Evolutionary conservation across 2,329 filamentous ascomycete species (phyloP), one percentile per base, ranked within the genome.

Genomic region (Leptosphaerulina australis): DNA sequence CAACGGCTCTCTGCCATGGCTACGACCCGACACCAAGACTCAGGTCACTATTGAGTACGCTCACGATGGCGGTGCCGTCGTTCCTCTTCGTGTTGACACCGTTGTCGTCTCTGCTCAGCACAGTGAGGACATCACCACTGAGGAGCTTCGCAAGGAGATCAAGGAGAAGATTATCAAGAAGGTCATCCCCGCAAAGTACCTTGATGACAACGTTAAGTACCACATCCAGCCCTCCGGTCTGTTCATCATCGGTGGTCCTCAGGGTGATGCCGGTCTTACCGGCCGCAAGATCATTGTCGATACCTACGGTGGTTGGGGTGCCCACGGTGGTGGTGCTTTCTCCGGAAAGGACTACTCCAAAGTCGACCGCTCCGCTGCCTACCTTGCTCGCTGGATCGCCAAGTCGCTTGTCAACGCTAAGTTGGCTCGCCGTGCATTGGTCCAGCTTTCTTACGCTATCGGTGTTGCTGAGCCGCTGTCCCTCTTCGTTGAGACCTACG

Each of bases 331-430:
- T 83, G 94, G 94, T 88, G 94, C 94, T 77, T 99, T 99, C 89
- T 97, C 94, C 71, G 94, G 94, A 73, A 99, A 99, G 88, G 94
- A 99, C 79, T 99, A 97, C 87, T 97, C 91, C 85, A 99, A 99
- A 86, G 94, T 99, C 79, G 94, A 99, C 76, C 90, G 94, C 70
- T 97, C 94, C 44, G 94, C 94, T 64, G 94, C 94, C 72, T 99
- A 99, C 82, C 87, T 97, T 67, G 92, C 85, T 66, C 91, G 94
- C 76, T 99, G 94, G 94, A 92, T 99, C 77, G 94, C 94, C 81
- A 99, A 99, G 86, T 99, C 94, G 31, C 85, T 99, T 62, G 90
- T 99, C 67, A 80, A 86, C 70, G 89, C 93, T 68, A 88, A 88
- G 69, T 88, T 99, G 57, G 90, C 90, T 70, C 92, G 94, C 72